These are phyloP conservation scores for Colletotrichum ledebouriae DNA, from an alignment of 2,329 filamentous ascomycete genomes.

Conservation along the genomic window DNA sequence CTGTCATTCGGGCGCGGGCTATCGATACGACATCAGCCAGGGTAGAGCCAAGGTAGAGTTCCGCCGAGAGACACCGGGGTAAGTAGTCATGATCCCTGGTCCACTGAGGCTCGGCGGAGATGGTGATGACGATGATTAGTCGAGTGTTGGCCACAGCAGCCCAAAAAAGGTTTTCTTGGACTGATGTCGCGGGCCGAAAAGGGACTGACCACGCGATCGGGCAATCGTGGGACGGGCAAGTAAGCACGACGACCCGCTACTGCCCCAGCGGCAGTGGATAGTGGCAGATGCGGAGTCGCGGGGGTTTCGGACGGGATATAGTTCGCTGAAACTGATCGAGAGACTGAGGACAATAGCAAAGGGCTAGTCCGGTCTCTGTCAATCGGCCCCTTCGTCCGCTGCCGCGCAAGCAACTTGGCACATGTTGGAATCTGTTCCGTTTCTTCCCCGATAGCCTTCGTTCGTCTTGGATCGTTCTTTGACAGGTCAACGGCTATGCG, in stretches of 20 bases:
- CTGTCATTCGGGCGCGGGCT: constrained; percentile 13
- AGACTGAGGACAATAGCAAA: background rate
- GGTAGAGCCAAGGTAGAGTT: constrained; percentile 31
- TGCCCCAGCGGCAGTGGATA: constrained; percentile 23
- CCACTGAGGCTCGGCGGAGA: constrained; percentile 27
- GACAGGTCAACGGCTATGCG: background rate
- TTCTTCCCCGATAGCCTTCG: background rate
- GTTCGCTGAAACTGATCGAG: constrained; percentile 36
- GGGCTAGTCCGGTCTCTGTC: background rate
- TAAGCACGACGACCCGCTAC: constrained; percentile 26
- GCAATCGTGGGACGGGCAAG: constrained; percentile 18
- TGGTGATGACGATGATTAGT: constrained; percentile 23
- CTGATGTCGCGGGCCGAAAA: constrained; percentile 29
- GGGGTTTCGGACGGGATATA: constrained; percentile 31
- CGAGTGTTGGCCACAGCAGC: background rate
- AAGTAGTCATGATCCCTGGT: constrained; percentile 37
- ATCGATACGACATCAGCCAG: constrained; percentile 37
- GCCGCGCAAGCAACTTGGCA: constrained; percentile 12
- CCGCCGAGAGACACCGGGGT: constrained; percentile 25
- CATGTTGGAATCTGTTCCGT: background rate
- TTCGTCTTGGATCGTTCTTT: background rate
- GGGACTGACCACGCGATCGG: constrained; percentile 10
- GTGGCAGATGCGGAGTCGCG: constrained; percentile 35
- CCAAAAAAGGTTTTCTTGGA: constrained; percentile 7
- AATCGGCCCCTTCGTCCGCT: background rate